Base-by-base conservation (phyloP, 179 eudicot species). In the Beta corolliflora region DNA sequence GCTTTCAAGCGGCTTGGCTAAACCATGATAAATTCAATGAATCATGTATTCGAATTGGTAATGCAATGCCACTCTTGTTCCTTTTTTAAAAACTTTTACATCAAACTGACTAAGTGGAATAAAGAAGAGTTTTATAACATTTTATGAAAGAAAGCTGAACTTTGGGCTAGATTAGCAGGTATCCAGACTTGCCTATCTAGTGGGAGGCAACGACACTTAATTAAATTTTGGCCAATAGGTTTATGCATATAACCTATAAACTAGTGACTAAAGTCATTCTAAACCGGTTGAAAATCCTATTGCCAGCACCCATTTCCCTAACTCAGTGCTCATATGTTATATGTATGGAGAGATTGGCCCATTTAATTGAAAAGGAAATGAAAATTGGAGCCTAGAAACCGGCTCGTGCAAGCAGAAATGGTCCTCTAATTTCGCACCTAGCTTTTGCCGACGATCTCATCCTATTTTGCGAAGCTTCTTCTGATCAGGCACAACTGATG, bases 361-460 rank as follows among this genome's bases (percentile, higher is more conserved):
- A 73, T 9, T 25, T 78, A 2, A 83, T 78, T 12, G 45, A 73
- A 0, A 5, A 23, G 0, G 44, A 23, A 0, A 8, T 72, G 3
- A 0, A 14, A 11, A 0, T 36, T 0, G 52, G 23, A 6, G 0
- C 0, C 0, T 82, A 78, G 81, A 31, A 53, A 14, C 73, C 66
- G 0, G n/a, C 77, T 10, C 3, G 14, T 0, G 15, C 9, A 4
- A 6, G 56, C 4, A 13, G 23, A 5, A 18, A 18, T 59, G 25
- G 64, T 1, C 64, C 64, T 59, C 5, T 0, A 5, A 54, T 59
- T 18, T 59, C 25, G 0, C 4, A 59, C 23, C 7, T 59, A 9
- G 60, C 9, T 0, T 59, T 59, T 16, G 84, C 73, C 0, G 84
- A 77, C 5, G 84, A 76, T 14, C 36, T 76, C 7, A 23, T 75